Evolutionary conservation across 2,329 filamentous ascomycete species (phyloP).

Genomic region (Aspergillus sp.): DNA sequence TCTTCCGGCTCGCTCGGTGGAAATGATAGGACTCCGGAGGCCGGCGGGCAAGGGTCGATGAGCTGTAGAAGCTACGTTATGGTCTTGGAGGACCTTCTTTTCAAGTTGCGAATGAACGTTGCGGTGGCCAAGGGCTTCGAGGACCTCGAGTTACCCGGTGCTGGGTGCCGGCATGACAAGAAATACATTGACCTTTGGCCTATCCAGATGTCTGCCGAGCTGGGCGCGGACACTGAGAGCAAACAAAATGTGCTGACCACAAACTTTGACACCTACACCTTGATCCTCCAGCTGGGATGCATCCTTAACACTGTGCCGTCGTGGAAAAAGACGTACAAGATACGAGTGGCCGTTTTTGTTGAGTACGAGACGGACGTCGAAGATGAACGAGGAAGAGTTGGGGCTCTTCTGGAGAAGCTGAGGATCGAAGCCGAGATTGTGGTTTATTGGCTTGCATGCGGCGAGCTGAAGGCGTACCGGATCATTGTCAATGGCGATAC

Average conservation of each 20-base stretch:
- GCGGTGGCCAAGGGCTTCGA: slow-evolving; percentile 77
- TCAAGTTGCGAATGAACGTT: slow-evolving; percentile 72
- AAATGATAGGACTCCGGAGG: slow-evolving; percentile 44
- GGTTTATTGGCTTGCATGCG: slow-evolving; percentile 74
- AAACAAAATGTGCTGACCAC: slow-evolving; percentile 63
- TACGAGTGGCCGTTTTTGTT: slow-evolving; percentile 78
- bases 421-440: slow-evolving; percentile 70
- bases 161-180: slow-evolving; percentile 51
- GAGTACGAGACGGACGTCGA: slow-evolving; percentile 78
- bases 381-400: slow-evolving; percentile 64
- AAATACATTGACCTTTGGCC: slow-evolving; percentile 84
- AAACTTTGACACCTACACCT: slow-evolving; percentile 82
- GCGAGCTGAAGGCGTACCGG: slow-evolving; percentile 63
- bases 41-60: slow-evolving; percentile 59
- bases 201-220: slow-evolving; percentile 84
- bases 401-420: slow-evolving; percentile 66
- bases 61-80: slow-evolving; percentile 67
- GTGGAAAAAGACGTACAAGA: slow-evolving; percentile 63
- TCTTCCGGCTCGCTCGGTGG: slow-evolving; percentile 8
- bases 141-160: slow-evolving; percentile 59
- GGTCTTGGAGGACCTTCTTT: slow-evolving; percentile 69
- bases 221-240: slow-evolving; percentile 56
- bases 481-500: slow-evolving; percentile 63
- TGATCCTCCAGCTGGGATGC: slow-evolving; percentile 80
- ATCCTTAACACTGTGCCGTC: slow-evolving; percentile 72